Evolutionary conservation across 2,329 filamentous ascomycete genomes (phyloP).

Genomic region (Microdochium nivale): DNA sequence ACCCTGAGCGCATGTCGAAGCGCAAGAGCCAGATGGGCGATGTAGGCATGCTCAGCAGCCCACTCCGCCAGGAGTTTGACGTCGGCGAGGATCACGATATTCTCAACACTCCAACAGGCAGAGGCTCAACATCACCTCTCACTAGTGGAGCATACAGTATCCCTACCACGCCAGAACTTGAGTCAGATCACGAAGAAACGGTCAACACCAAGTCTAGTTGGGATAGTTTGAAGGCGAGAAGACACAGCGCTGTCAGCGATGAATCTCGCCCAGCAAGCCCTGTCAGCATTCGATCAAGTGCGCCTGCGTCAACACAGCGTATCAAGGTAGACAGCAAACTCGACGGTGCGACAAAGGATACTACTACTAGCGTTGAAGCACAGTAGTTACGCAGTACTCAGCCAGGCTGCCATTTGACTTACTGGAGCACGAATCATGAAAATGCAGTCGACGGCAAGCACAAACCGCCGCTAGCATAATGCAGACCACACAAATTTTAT

Average conservation of each 20-base stretch:
- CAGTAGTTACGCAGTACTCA: no score
- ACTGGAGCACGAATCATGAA: no score
- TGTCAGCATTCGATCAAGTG: not conserved
- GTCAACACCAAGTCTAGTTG: not conserved
- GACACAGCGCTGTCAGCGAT: not conserved
- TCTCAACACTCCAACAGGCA: slow-evolving; percentile 12
- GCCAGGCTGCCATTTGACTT: no score
- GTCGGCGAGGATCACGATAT: slow-evolving; percentile 11
- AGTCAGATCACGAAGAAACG: not conserved
- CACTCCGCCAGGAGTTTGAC: slow-evolving; percentile 39
- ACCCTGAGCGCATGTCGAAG: slow-evolving; percentile 54
- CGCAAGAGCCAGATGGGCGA: slow-evolving; percentile 53
- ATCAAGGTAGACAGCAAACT: not conserved
- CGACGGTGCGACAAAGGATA: not conserved
- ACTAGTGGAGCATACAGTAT: not conserved
- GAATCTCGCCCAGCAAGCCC: not conserved
- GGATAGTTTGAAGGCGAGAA: not conserved
- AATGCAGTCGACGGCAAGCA: no score
- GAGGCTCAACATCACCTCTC: not conserved
- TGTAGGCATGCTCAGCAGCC: slow-evolving; percentile 34
- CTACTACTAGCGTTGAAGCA: not conserved
- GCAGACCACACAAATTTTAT: no score
- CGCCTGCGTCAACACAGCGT: not conserved
- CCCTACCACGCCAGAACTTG: not conserved
- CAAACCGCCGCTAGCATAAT: no score